Percentiles rank a stretch among this genome's conserved stretches.
These are phyloP conservation scores for Thermomucor indicae-seudaticae DNA, from an alignment of 371 early-diverging fungal genomes.

Conservation along the genomic window DNA sequence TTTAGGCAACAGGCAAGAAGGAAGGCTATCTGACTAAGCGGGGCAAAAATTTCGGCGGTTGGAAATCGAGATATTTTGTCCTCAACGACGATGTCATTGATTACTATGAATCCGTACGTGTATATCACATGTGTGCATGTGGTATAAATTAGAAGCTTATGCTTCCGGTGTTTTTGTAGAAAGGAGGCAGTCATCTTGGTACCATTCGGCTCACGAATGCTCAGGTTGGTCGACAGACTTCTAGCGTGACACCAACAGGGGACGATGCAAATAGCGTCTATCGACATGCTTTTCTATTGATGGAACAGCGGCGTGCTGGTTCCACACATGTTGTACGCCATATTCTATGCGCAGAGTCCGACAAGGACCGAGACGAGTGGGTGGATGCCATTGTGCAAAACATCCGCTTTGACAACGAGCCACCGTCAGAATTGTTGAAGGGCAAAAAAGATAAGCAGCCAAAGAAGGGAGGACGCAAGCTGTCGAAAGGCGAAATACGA, in stretches of 20 bases:
- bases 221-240: constrained; percentile 43
- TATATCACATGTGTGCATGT: neutral
- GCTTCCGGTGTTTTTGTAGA: constrained; percentile 23
- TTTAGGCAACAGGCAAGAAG: constrained; percentile 21
- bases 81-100: constrained; percentile 57
- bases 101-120: constrained; percentile 66
- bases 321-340: constrained; percentile 65
- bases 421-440: constrained; percentile 1
- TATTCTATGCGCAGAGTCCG: constrained; percentile 86
- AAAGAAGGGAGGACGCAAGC: constrained; percentile 31
- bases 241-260: constrained; percentile 16
- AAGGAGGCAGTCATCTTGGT: constrained; percentile 57
- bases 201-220: constrained; percentile 48
- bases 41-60: constrained; percentile 86
- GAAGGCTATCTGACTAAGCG: constrained; percentile 83
- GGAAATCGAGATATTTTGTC: constrained; percentile 80
- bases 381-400: constrained; percentile 62
- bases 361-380: constrained; percentile 89
- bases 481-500: constrained; percentile 36
- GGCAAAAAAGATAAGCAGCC: constrained; percentile 10
- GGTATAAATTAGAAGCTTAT: neutral
- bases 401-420: constrained; percentile 30
- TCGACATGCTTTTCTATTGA: constrained; percentile 76
- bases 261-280: constrained; percentile 55
- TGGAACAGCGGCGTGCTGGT: constrained; percentile 63